phyloP scores from a whole-genome alignment of 2,329 filamentous ascomycete genomes.

The Monilinia vaccinii-corymbosi region DNA sequence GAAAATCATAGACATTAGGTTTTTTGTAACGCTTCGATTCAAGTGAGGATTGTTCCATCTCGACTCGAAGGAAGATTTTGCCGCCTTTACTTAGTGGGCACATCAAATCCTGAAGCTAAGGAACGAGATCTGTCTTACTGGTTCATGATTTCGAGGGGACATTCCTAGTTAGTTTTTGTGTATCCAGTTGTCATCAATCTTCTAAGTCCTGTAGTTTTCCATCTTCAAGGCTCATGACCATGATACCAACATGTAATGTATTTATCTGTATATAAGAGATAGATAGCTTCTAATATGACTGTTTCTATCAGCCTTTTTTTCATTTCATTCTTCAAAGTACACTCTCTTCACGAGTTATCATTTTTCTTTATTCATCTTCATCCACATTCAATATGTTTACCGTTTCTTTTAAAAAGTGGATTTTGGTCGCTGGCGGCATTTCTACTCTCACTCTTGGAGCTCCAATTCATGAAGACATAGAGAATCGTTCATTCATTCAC shows the following conservation, averaged over 20 bases:
- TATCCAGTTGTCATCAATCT: too few species aligned
- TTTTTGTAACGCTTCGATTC: too few species aligned
- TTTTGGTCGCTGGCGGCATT: constrained; percentile 18
- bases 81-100: background rate
- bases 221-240: background rate
- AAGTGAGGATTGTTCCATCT: too few species aligned
- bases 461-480: constrained; percentile 10
- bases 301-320: background rate
- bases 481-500: background rate
- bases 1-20: too few species aligned
- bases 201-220: background rate
- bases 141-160: background rate
- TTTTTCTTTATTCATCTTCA: background rate
- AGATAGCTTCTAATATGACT: background rate
- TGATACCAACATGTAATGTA: background rate
- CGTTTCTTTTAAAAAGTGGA: constrained; percentile 10
- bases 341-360: background rate
- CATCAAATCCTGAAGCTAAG: background rate
- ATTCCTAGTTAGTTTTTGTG: background rate
- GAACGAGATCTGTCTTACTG: constrained; percentile 1
- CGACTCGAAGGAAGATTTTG: too few species aligned
- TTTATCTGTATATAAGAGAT: background rate
- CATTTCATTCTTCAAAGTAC: background rate
- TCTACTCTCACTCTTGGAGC: constrained; percentile 15
- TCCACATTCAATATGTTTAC: constrained; percentile 13